phyloP scores from a whole-genome alignment of 345 rosid genomes.

The Iberis pinnata region DNA sequence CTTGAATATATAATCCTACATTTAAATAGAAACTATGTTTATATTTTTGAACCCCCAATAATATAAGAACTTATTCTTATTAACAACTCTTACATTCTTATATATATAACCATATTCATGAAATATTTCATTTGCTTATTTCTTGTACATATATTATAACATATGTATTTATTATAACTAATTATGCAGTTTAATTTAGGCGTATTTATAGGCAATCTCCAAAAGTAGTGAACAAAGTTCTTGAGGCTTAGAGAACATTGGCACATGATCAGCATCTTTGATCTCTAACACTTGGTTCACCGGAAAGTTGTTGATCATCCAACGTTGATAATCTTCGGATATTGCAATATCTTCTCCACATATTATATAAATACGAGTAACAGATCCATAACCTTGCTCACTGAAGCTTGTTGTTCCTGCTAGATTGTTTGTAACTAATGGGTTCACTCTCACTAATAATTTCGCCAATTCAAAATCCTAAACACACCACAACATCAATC shows the following conservation, averaged over 20 bases:
- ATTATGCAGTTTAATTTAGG: not conserved
- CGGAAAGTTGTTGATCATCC: conserved; percentile 23
- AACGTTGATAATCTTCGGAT: not conserved
- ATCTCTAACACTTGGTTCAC: conserved; percentile 30
- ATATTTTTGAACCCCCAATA: no score
- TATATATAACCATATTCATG: no score
- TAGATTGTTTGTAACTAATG: conserved; percentile 17
- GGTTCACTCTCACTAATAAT: conserved; percentile 28
- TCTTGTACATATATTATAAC: no score
- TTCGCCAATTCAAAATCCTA: conserved; percentile 32
- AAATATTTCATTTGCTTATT: no score
- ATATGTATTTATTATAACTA: no score
- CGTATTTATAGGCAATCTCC: conserved; percentile 14
- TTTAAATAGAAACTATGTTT: no score
- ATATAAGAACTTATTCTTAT: no score
- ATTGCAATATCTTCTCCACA: conserved; percentile 21
- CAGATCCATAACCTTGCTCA: conserved; percentile 24
- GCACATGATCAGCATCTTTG: conserved; percentile 34
- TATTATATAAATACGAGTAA: conserved; percentile 22
- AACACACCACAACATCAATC: not conserved
- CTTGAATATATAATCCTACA: no score
- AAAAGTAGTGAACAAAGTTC: conserved; percentile 22
- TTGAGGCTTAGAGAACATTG: conserved; percentile 32
- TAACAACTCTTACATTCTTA: no score
- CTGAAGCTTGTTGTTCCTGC: conserved; percentile 16